Base-by-base conservation (phyloP, 495 filamentous ascomycete species). In the Geoglossum glabrum region DNA sequence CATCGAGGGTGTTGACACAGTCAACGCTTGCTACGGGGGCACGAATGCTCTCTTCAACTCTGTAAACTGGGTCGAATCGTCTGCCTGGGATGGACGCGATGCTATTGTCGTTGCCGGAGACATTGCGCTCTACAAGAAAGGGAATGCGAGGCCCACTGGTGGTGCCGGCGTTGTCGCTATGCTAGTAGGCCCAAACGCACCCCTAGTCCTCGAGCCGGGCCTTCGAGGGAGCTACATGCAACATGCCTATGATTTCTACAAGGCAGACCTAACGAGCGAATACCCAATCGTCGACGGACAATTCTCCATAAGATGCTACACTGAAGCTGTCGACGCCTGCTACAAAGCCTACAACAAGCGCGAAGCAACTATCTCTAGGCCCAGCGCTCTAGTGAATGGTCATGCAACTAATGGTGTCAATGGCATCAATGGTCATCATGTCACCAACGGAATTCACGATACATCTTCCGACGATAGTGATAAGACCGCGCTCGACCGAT, bases 211-310 rank as follows among this genome's bases (percentile, higher is more conserved):
- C 62, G 93, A 98, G 70, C 79, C 92, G 51, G 92, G 90, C 67
- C 81, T 95, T 59, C 83, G 93, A 68, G 92, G 86, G 68, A 84
- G 76, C 65, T 96, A 95, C 76, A 83, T 96, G 79, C 80, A 80
- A 65, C 92, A 98, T 71, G 86, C 85, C 64, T 98, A 97, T 73
- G 92, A 98, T 70, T 98, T 98, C 74, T 98, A 93, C 81, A 98
- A 98, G 81, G 85, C 92, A 64, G 92, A 98, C 69, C 76, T 98
- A 55, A 94, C 89, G 60, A 93, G 86, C 79, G 92, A 98, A 71
- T 98, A 98, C 73, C 92, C 92, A 52, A 80, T 90, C 64, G 92
- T 98, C 34, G 92, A 98, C 67, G 92, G 92, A 56, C 90, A 96
- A 66, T 95, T 81, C 78, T 96, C 90, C 47, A 77, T 95, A 68